phyloP scores from a whole-genome alignment of 2,329 filamentous ascomycete genomes.

The Fusarium pseudograminearum region DNA sequence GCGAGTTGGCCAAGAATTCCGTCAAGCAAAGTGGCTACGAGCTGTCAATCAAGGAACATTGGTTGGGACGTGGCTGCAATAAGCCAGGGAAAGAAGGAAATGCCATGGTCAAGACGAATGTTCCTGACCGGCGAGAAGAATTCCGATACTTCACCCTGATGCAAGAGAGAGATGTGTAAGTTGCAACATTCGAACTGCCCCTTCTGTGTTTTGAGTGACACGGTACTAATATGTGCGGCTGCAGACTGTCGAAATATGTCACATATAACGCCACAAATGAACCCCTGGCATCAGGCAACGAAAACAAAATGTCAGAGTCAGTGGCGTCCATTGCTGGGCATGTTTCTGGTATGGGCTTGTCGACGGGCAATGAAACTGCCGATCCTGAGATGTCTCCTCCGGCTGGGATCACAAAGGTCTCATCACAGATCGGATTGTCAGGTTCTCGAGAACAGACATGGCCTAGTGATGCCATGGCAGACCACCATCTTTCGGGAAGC shows the following conservation, averaged over 20 bases:
- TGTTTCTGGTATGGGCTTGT: neutral
- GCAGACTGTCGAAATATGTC: constrained; percentile 59
- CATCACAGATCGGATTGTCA: constrained; percentile 41
- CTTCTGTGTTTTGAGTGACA: neutral
- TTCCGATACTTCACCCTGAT: constrained; percentile 88
- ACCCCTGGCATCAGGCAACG: constrained; percentile 15
- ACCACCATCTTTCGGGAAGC: constrained; percentile 64
- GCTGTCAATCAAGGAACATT: constrained; percentile 86
- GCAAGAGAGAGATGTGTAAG: constrained; percentile 87
- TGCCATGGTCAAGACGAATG: constrained; percentile 94
- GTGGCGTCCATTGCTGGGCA: constrained; percentile 30
- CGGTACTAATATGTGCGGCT: constrained; percentile 10
- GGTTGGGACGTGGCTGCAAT: constrained; percentile 85
- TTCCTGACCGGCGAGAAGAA: constrained; percentile 90
- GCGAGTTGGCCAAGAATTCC: constrained; percentile 95
- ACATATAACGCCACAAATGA: constrained; percentile 50
- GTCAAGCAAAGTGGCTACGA: constrained; percentile 97
- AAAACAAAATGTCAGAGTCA: constrained; percentile 37
- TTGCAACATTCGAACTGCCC: constrained; percentile 33
- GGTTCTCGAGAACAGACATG: constrained; percentile 52
- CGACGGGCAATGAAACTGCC: constrained; percentile 13
- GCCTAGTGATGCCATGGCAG: constrained; percentile 55
- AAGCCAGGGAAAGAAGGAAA: constrained; percentile 86
- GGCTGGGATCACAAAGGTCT: constrained; percentile 25
- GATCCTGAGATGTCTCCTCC: constrained; percentile 28